Evolutionary conservation across 345 rosid species (phyloP), one percentile per base, ranked within the genome.

Genomic region (Corymbia maculata): DNA sequence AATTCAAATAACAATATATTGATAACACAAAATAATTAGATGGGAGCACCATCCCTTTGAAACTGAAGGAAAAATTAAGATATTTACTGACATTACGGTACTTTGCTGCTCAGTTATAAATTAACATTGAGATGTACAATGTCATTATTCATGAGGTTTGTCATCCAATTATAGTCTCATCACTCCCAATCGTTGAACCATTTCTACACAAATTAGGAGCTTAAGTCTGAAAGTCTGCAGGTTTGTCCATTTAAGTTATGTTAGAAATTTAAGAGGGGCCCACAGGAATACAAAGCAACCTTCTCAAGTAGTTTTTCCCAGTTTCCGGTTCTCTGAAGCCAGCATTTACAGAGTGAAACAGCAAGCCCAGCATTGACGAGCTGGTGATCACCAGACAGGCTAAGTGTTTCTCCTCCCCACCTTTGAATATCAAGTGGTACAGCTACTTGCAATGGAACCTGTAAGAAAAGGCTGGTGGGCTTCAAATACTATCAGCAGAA

Each of bases 301-400:
- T 93, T 90, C 91, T 88, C 90, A 61, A 91, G 89, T 49, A 94
- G 66, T 87, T 93, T 93, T 86, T 93, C 94, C 96, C 95, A 93
- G 87, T 94, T 94, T 87, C 96, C 94, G 13, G 96, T 95, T 90
- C 94, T 96, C 88, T 91, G 94, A 92, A 97, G 97, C 99, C 99
- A 97, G 90, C 93, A 93, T 89, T 92, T 92, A 88, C 96, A 95
- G 82, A 97, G 95, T 88, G 98, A 93, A 91, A 96, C 93, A 86
- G 99, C 99, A 92, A 96, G 99, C 88, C 97, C 97, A 79, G 98
- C 99, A 85, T 97, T 97, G 87, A 91, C 91, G 86, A 94, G 91
- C 92, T 97, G 98, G 91, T 97, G 98, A 89, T 95, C 97, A 84
- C 99, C 99, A 57, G 96, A 93, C 89, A 97, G 91, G 88, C 99